Percentiles rank a stretch among this genome's conserved stretches.
Evolutionary conservation across 768 basidiomycete species (phyloP).

Genomic region (Terana coerulea): DNA sequence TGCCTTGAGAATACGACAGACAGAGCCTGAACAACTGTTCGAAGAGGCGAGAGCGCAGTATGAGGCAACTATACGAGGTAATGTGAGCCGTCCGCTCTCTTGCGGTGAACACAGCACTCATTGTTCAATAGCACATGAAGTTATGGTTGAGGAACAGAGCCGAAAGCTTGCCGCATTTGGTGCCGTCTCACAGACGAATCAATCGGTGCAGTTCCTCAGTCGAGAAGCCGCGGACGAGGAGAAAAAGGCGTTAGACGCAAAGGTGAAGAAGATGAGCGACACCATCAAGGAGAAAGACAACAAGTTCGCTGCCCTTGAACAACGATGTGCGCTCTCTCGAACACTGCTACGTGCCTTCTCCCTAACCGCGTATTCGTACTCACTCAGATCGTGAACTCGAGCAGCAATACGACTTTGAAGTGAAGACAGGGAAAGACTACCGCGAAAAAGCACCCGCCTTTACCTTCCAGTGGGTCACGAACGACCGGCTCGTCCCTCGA

Average conservation of each 20-base stretch:
- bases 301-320: slow-evolving; percentile 44
- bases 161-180: slow-evolving; percentile 50
- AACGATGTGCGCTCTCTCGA: slow-evolving; percentile 32
- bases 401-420: slow-evolving; percentile 59
- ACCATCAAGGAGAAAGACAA: slow-evolving; percentile 40
- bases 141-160: slow-evolving; percentile 50
- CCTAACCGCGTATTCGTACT: too few relatives aligned
- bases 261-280: slow-evolving; percentile 42
- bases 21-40: slow-evolving; percentile 60
- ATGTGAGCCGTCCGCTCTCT: too few relatives aligned
- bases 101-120: too few relatives aligned
- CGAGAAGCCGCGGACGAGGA: slow-evolving; percentile 73
- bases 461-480: too few relatives aligned
- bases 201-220: slow-evolving; percentile 63
- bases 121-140: slow-evolving; percentile 52
- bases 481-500: slow-evolving; percentile 38
- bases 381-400: slow-evolving; percentile 46
- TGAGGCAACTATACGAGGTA: slow-evolving; percentile 47
- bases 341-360: too few relatives aligned
- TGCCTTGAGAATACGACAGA: slow-evolving; percentile 49
- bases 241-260: slow-evolving; percentile 47
- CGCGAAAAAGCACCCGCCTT: slow-evolving; percentile 44
- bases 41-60: slow-evolving; percentile 46
- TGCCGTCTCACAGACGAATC: slow-evolving; percentile 41
- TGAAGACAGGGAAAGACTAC: slow-evolving; percentile 39